Base-by-base conservation (phyloP, 495 filamentous ascomycete species). In the Staphylotrichum tortipilum region DNA sequence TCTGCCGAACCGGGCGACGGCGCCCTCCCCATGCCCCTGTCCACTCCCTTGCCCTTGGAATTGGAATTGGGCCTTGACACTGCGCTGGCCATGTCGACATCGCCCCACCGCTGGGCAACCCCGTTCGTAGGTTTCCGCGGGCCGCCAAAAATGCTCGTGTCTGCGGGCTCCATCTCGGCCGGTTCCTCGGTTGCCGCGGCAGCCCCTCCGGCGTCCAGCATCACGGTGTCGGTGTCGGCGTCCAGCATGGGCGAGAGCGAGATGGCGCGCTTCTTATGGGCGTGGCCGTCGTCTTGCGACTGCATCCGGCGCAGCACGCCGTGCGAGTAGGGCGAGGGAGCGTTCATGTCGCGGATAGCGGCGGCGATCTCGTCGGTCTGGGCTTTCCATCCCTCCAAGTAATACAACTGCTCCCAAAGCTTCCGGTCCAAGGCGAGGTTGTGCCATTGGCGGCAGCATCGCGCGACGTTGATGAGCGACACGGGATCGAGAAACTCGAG, bases 331-430 rank as follows among this genome's bases (percentile, higher is more conserved):
- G 49, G 44, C 26, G 56, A 42, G 10, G 50, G 50, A 21, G 57
- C 59, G 36, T 69, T 78, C 56, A 64, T 66, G 47, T 78, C 71
- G 46, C 77, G 73, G 57, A 96, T 90, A 58, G 82, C 90, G 14
- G 64, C 61, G 15, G 67, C 61, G 18, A 95, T 77, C 53, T 89
- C 85, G 14, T 73, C 68, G 12, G 68, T 66, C 53, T 88, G 79
- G 4, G 85, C 75, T 34, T 79, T 80, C 86, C 91, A 98, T 5
- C 94, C 94, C 68, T 95, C 89, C 10, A 76, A 62, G 28, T 81
- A 74, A 60, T 94, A 97, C 1, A 94, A 68, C 8, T 80, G 74
- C 60, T 82, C 80, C 94, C 94, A 98, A 7, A 98, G 74, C 47
- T 84, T 83, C 29, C 85, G 78, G 60, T 97, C 91, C 33, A 85